Evolutionary conservation across 2,329 filamentous ascomycete genomes (phyloP), one percentile per base, ranked within the genome.

Genomic region (Alternaria viburni): DNA sequence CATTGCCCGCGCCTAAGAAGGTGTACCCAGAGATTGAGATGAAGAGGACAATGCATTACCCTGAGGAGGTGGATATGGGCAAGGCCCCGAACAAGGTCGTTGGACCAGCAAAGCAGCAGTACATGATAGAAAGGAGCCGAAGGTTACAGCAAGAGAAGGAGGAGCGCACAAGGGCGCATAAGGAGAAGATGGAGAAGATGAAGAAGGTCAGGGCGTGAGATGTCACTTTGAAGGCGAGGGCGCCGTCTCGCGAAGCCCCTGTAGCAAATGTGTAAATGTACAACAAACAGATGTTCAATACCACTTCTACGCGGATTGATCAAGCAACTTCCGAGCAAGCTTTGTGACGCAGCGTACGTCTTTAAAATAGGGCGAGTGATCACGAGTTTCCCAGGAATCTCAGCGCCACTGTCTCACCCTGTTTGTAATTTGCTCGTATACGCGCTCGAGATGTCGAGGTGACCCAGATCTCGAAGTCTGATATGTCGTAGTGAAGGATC

Each of bases 21-120:
- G 76, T 79, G 9, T 79, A 79, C 54, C 72, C 75, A 3, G 73
- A 77, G 57, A 65, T 66, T 12, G 71, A 60, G 55, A 59, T 67
- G 36, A 71, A 64, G 69, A 71, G 69, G 43, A 69, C 73, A 0
- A 74, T 74, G 74, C 74, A 73, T 57, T 74, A 73, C 57, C 70
- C 66, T 15, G 73, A 77, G 28, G 69, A 73, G 26, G 64, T 68
- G 15, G 64, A 71, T n/a, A 58, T 66, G 32, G 69, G 69, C 62
- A 61, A 72, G 52, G 26, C 68, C 21, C 73, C 74, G 8, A 77
- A 77, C n/a, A 54, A 55, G n/a, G 17, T 68, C 30, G 15, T 44
- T 8, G 30, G 32, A 28, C 30, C 19, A 17, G 19, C 19, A 41
- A 41, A 17, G 19, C 21, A 30, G 17, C 7, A 15, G 9, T 36